Conservation (phyloP, 164 flowering plant genomes). For the Dillenia suffruticosa region DNA sequence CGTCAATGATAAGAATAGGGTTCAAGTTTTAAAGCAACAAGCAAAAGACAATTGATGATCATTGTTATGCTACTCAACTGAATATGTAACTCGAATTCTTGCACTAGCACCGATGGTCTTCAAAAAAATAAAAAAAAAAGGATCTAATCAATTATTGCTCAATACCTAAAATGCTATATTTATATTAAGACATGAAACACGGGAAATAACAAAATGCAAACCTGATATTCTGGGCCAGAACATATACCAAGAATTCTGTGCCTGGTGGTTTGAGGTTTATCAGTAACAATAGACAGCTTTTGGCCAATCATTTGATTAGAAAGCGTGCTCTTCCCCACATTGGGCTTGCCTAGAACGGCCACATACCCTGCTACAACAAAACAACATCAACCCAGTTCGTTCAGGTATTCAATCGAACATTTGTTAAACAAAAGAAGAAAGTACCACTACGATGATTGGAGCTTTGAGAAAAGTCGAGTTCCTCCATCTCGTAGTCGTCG, state of each 20-base stretch:
- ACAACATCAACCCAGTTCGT: neutral
- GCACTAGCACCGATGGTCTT: too few species aligned
- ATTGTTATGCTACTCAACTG: too few species aligned
- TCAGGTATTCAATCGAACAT: too few species aligned
- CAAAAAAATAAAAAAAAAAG: too few species aligned
- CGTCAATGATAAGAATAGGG: too few species aligned
- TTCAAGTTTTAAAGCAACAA: too few species aligned
- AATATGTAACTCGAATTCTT: too few species aligned
- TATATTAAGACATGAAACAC: too few species aligned
- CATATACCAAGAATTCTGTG: slow-evolving; percentile 96
- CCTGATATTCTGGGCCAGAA: slow-evolving; percentile 88
- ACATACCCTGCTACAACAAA: slow-evolving; percentile 63
- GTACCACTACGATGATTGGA: slow-evolving; percentile 83
- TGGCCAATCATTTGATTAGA: slow-evolving; percentile 96
- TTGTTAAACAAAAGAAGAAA: neutral
- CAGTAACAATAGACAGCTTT: slow-evolving; percentile 91
- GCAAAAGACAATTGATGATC: too few species aligned
- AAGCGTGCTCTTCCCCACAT: slow-evolving; percentile 98
- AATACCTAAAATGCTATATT: too few species aligned
- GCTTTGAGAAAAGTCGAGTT: slow-evolving; percentile 30
- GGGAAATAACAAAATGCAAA: slow-evolving; percentile 20
- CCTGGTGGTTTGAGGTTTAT: slow-evolving; percentile 96
- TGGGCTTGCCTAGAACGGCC: slow-evolving; percentile 93
- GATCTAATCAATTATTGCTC: too few species aligned
- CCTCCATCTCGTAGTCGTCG: slow-evolving; percentile 88